Conservation (phyloP, 2,329 filamentous ascomycete species). For the Aspergillus fumigatiaffinis region DNA sequence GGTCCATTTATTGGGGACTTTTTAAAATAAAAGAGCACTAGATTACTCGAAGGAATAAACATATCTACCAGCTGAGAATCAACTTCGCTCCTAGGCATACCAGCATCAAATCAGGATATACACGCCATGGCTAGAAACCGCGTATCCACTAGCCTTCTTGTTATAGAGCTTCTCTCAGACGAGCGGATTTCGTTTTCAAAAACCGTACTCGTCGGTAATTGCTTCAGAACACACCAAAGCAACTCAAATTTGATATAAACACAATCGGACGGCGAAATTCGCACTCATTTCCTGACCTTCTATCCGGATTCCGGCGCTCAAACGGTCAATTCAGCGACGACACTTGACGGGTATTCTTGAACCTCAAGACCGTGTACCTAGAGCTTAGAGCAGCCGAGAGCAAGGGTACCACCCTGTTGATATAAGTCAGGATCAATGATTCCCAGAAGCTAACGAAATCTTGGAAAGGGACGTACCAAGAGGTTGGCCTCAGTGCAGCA, state of each 20-base stretch:
- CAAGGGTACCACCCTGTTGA: slow-evolving; percentile 20
- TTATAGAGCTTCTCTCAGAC: no score
- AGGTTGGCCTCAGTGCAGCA: slow-evolving; percentile 31
- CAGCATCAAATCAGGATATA: background rate
- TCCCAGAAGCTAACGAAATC: background rate
- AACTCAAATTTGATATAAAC: no score
- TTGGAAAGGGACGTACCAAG: slow-evolving; percentile 16
- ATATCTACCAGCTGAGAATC: no score
- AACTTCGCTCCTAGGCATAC: background rate
- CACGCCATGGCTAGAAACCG: no score
- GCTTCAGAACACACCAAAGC: no score
- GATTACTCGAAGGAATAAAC: background rate
- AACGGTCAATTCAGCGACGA: background rate
- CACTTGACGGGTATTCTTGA: background rate
- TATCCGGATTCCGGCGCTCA: no score
- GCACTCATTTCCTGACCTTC: no score
- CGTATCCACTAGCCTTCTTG: no score
- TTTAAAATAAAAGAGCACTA: background rate
- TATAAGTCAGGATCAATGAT: background rate
- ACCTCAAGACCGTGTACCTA: background rate
- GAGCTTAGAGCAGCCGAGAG: slow-evolving; percentile 19
- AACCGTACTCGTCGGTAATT: no score
- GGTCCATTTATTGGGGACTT: background rate
- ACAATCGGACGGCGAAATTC: no score
- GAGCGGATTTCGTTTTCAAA: no score